Conservation (phyloP, 2,329 filamentous ascomycete genomes). For the Zasmidium angulare region DNA sequence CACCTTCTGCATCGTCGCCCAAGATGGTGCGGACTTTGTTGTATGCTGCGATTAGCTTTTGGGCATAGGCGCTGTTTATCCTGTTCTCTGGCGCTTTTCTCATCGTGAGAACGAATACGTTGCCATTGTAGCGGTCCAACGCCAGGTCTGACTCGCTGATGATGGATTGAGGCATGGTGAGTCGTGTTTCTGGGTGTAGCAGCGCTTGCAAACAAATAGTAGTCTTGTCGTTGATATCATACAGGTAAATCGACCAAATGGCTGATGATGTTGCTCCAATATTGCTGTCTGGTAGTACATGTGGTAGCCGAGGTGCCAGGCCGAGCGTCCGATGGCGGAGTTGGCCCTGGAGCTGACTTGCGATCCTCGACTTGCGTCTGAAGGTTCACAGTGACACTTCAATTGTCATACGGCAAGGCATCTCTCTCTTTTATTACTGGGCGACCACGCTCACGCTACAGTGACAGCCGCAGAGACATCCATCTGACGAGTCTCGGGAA, state of each 20-base stretch:
- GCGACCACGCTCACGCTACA: too few species aligned
- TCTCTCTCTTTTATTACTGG: too few species aligned
- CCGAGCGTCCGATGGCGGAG: neutral
- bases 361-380: too few species aligned
- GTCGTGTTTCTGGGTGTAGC: neutral
- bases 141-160: conserved; percentile 44
- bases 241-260: too few species aligned
- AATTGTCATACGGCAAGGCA: too few species aligned
- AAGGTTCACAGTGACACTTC: too few species aligned
- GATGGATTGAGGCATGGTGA: conserved; percentile 27
- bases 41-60: conserved; percentile 54
- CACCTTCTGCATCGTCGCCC: conserved; percentile 50
- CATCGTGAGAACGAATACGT: conserved; percentile 56
- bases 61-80: conserved; percentile 50
- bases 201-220: too few species aligned
- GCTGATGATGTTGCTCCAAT: neutral
- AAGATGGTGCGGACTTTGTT: conserved; percentile 49
- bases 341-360: neutral
- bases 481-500: too few species aligned
- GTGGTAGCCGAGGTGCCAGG: conserved; percentile 4
- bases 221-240: too few species aligned
- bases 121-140: conserved; percentile 45
- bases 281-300: neutral
- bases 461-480: too few species aligned
- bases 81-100: conserved; percentile 56